A percentile compares a stretch with the other conserved stretches of the same genome.
These are phyloP conservation scores for Vitis hybrid DNA, from an alignment of 177 flowering plant genomes.

Conservation along the genomic window DNA sequence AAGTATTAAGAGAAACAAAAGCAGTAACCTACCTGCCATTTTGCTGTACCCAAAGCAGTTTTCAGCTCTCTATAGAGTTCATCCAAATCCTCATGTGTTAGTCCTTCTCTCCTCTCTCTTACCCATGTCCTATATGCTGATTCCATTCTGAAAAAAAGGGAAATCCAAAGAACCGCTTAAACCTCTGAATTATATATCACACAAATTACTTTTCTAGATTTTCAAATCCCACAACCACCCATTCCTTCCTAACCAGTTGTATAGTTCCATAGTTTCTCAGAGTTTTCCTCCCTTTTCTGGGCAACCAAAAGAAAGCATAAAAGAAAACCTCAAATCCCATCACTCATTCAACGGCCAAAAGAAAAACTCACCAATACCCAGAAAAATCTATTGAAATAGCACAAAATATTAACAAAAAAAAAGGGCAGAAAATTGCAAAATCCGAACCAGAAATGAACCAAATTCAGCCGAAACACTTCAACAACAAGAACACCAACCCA, in stretches of 20 bases:
- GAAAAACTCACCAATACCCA: not conserved
- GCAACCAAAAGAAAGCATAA: not conserved
- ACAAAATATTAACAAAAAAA: not conserved
- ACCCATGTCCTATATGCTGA: constrained; percentile 77
- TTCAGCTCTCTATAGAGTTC: constrained; percentile 70
- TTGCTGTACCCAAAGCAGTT: constrained; percentile 80
- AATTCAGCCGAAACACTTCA: not conserved
- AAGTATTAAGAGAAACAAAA: constrained; percentile 4
- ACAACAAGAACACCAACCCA: not conserved
- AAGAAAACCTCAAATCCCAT: not conserved
- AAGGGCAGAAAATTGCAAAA: not conserved
- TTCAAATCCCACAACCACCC: not conserved
- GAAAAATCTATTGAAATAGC: not conserved
- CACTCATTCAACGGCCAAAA: not conserved
- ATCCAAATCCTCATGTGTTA: constrained; percentile 34
- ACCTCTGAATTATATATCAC: not conserved
- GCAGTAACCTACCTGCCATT: constrained; percentile 74
- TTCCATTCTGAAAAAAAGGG: constrained; percentile 64
- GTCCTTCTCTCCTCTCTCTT: constrained; percentile 51
- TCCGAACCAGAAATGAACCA: not conserved
- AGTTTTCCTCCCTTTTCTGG: not conserved
- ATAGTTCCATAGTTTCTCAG: not conserved
- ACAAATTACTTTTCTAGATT: not conserved
- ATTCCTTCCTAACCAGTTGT: not conserved
- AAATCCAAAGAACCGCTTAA: constrained; percentile 3